phyloP scores from a whole-genome alignment of 2,329 filamentous ascomycete genomes.

The Fusarium nurragi region DNA sequence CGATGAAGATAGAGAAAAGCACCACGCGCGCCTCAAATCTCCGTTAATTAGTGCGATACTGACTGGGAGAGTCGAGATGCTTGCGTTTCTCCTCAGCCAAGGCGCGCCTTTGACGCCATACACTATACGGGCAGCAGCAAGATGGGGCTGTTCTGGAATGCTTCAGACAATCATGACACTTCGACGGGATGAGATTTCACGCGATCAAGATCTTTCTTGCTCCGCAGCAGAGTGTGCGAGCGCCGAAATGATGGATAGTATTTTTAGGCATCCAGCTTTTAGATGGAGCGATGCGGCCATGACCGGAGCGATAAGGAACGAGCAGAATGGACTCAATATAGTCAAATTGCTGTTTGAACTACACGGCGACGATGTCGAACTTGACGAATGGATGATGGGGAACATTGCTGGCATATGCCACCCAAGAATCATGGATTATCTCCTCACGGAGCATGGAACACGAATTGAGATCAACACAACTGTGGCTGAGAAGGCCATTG shows the following conservation, averaged over 20 bases:
- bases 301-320: conserved; percentile 21
- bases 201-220: conserved; percentile 23
- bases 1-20: conserved; percentile 24
- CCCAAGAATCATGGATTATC: conserved; percentile 21
- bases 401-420: conserved; percentile 22
- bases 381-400: conserved; percentile 28
- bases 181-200: conserved; percentile 21
- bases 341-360: conserved; percentile 11
- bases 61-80: conserved; percentile 24
- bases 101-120: conserved; percentile 17
- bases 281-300: conserved; percentile 24
- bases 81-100: conserved; percentile 24
- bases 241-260: conserved; percentile 12
- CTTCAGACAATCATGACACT: conserved; percentile 22
- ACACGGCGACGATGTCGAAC: conserved; percentile 4
- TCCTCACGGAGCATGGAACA: conserved; percentile 13
- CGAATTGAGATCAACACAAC: conserved; percentile 15
- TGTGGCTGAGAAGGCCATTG: conserved; percentile 20
- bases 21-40: conserved; percentile 23
- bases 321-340: conserved; percentile 13
- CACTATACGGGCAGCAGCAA: conserved; percentile 22
- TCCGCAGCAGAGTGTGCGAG: conserved; percentile 18
- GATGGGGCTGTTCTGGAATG: conserved; percentile 18
- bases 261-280: conserved; percentile 17
- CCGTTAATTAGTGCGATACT: conserved; percentile 22